Evolutionary conservation across 208 protist species (phyloP), one percentile per base, ranked within the genome.

Genomic region (Porcisia hertigi): DNA sequence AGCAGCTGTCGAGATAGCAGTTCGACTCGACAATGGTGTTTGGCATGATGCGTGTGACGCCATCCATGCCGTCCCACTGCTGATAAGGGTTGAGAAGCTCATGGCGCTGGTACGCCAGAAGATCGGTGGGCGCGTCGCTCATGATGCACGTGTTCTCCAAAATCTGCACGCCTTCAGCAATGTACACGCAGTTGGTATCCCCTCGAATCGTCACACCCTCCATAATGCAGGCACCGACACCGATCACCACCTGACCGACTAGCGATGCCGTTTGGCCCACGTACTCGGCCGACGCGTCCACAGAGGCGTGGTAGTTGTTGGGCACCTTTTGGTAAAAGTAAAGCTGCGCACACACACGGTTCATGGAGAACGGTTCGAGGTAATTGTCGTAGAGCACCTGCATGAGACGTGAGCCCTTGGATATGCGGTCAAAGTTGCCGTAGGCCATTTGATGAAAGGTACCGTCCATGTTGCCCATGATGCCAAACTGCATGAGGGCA

Each of bases 311-410:
- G 77, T 94, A 91, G 79, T 97, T 92, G 86, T 97, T 97, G 39
- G 93, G 93, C 53, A 97, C 90, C 78, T 95, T 95, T 63, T 89
- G 83, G 67, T 93, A 97, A 76, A 88, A 89, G 71, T 92, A 89
- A 1, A 97, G 85, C 84, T 97, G 93, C 34, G 88, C 91, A 74
- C 93, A 95, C 58, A 95, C 90, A 47, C 93, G 89, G 77, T 97
- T 88, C 89, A 94, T 94, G 25, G 89, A 94, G 73, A 97, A 94
- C 34, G 93, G 93, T 77, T 97, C 91, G 16, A 97, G 80, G 72
- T 97, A 97, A 79, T 93, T 95, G 60, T 95, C 91, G 85, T 97
- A 97, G 36, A 97, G 84, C 53, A 94, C 83, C 82, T 97, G 93
- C 88, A 97, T 88, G 14, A 97, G 87, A 16, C 93, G 89, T 3